Conservation (phyloP, 257 asterid species). For the Salvia splendens region DNA sequence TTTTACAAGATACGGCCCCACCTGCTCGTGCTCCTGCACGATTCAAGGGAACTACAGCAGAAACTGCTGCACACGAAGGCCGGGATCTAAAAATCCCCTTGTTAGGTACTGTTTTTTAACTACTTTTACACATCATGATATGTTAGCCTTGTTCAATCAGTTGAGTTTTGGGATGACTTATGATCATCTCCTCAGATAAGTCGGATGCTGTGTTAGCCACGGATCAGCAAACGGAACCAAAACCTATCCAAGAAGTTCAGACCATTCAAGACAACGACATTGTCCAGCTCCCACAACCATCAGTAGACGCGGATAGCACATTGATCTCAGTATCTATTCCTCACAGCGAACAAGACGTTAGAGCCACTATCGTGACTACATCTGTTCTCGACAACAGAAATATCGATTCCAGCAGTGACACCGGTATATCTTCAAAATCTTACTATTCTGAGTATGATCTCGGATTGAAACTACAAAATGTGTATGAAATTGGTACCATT, state of each 20-base stretch:
- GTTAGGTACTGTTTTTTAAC: conserved; percentile 35
- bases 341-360: conserved; percentile 43
- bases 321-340: conserved; percentile 45
- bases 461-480: background rate
- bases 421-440: conserved; percentile 29
- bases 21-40: conserved; percentile 28
- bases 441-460: background rate
- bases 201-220: conserved; percentile 34
- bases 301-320: conserved; percentile 39
- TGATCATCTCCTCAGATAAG: conserved; percentile 12
- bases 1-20: conserved; percentile 15
- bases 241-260: conserved; percentile 30
- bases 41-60: conserved; percentile 4
- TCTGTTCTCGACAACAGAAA: conserved; percentile 36
- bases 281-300: conserved; percentile 30
- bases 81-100: background rate
- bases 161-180: background rate
- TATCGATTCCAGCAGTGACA: conserved; percentile 29
- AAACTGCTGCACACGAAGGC: background rate
- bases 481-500: background rate
- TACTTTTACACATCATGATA: background rate
- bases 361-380: conserved; percentile 37
- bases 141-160: background rate
- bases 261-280: conserved; percentile 36
- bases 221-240: conserved; percentile 34